These are phyloP conservation scores for Canavalia gladiata DNA, from an alignment of 306 rosid genomes.

Conservation along the genomic window DNA sequence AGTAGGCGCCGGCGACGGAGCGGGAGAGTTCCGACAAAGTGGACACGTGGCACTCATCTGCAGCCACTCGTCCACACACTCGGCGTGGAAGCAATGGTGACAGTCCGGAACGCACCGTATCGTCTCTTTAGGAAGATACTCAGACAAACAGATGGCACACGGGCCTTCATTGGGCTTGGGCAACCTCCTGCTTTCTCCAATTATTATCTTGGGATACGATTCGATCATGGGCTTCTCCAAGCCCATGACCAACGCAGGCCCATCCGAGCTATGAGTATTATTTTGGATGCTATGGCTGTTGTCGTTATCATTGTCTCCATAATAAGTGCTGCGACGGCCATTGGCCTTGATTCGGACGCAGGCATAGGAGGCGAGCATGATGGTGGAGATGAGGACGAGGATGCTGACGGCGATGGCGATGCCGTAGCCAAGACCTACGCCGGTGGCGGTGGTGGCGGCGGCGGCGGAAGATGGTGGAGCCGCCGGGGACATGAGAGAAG, in stretches of 20 bases:
- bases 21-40: conserved; percentile 72
- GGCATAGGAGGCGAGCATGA: conserved; percentile 74
- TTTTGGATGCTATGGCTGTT: neutral
- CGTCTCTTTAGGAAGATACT: conserved; percentile 60
- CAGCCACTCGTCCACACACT: conserved; percentile 72
- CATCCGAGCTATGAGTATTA: neutral
- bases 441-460: conserved; percentile 45
- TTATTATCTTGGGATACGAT: conserved; percentile 60
- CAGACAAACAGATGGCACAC: conserved; percentile 68
- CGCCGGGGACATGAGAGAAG: conserved; percentile 56
- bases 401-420: conserved; percentile 77
- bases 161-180: conserved; percentile 62
- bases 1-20: conserved; percentile 54
- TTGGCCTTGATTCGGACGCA: conserved; percentile 63
- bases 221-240: conserved; percentile 60
- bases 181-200: conserved; percentile 64
- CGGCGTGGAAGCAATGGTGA: conserved; percentile 69
- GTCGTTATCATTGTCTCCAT: no score
- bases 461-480: conserved; percentile 53
- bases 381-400: conserved; percentile 74
- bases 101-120: conserved; percentile 71
- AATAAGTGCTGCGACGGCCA: neutral
- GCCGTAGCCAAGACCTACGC: conserved; percentile 75
- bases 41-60: conserved; percentile 72
- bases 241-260: conserved; percentile 55